These are phyloP conservation scores for Monosporascus cannonballus DNA, from an alignment of 2,329 filamentous ascomycete genomes.

Conservation along the genomic window DNA sequence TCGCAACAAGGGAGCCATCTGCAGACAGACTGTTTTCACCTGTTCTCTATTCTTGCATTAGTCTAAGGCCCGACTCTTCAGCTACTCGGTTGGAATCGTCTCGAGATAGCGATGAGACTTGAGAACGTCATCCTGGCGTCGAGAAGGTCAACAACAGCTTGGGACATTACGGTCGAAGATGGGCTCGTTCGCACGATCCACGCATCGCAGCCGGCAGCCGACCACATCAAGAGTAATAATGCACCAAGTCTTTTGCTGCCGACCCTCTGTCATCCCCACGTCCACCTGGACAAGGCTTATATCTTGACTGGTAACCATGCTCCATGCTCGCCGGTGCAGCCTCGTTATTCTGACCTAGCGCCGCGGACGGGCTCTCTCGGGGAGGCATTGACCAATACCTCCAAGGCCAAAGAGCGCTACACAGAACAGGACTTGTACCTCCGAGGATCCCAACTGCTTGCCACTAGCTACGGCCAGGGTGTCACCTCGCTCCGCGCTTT, in stretches of 20 bases:
- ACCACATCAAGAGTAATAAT: background rate
- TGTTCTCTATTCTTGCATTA: too few species aligned
- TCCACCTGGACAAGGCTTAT: constrained; percentile 65
- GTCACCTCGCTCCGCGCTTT: constrained; percentile 67
- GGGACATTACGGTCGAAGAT: constrained; percentile 13
- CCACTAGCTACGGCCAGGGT: constrained; percentile 57
- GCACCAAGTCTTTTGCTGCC: constrained; percentile 27
- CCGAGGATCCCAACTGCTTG: constrained; percentile 58
- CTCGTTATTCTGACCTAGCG: constrained; percentile 53
- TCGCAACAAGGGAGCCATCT: too few species aligned
- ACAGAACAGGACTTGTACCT: constrained; percentile 55
- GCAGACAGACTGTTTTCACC: too few species aligned
- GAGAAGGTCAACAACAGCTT: constrained; percentile 3
- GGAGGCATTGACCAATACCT: constrained; percentile 51
- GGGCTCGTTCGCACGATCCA: constrained; percentile 12
- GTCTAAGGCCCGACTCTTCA: too few species aligned
- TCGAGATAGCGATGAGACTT: constrained; percentile 6
- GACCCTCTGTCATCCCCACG: constrained; percentile 62
- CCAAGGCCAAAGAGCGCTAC: constrained; percentile 57
- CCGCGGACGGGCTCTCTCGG: constrained; percentile 56
- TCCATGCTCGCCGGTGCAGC: constrained; percentile 26
- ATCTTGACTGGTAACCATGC: constrained; percentile 37
- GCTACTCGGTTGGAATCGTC: too few species aligned
- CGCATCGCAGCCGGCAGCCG: constrained; percentile 7
- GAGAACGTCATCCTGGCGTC: constrained; percentile 12